Conservation (phyloP, 345 rosid genomes). For the Eucalyptus lansdowneana region DNA sequence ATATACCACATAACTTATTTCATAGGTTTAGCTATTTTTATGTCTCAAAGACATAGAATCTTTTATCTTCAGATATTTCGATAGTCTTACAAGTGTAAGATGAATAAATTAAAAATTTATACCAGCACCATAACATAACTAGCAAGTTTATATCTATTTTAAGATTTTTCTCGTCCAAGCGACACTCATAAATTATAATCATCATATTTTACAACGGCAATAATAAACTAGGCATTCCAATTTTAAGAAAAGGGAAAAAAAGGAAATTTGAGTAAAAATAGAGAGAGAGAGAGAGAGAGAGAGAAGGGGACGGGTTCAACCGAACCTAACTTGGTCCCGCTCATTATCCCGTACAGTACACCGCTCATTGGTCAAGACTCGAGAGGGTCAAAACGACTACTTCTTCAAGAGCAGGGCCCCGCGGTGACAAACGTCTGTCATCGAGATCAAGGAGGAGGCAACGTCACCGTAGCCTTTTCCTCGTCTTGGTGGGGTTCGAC, state of each 20-base stretch:
- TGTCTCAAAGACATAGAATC: neutral
- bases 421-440: neutral
- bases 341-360: neutral
- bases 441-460: neutral
- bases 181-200: neutral
- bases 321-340: neutral
- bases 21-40: neutral
- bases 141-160: neutral
- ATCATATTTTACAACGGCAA: neutral
- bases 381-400: neutral
- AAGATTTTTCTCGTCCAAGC: neutral
- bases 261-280: neutral
- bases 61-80: accelerated
- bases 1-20: neutral
- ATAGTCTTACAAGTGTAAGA: neutral
- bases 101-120: neutral
- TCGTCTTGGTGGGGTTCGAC: neutral
- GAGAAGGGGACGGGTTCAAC: neutral
- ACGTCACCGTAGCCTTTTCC: neutral
- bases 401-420: neutral
- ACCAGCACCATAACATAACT: neutral
- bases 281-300: neutral
- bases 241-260: neutral
- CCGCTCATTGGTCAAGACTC: neutral
- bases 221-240: neutral